Conservation (phyloP, 1,284 basidiomycete species). For the Cutaneotrichosporon cyanovorans region DNA sequence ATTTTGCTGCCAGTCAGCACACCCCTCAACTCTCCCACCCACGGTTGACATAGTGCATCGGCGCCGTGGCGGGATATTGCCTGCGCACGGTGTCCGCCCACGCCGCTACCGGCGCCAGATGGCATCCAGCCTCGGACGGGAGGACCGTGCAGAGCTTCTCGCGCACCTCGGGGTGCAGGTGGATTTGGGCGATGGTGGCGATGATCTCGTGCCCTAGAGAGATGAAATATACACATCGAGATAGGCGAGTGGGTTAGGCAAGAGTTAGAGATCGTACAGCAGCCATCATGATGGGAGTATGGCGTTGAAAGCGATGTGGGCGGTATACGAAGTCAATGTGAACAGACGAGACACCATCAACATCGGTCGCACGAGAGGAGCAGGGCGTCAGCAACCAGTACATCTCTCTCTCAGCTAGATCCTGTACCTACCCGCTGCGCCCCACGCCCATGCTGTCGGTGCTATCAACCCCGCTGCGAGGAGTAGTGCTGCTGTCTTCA, state of each 20-base stretch:
- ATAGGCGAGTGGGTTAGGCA: too few relatives aligned
- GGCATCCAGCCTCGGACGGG: constrained; percentile 56
- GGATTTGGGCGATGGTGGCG: constrained; percentile 85
- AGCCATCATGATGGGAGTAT: not conserved
- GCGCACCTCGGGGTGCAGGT: constrained; percentile 68
- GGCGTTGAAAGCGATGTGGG: not conserved
- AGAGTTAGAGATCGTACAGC: too few relatives aligned
- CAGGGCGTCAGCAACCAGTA: not conserved
- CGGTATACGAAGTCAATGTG: not conserved
- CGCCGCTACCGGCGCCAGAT: constrained; percentile 68
- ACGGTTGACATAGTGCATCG: constrained; percentile 49
- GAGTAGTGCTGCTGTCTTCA: not conserved
- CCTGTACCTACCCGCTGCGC: constrained; percentile 45
- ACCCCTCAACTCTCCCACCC: constrained; percentile 14
- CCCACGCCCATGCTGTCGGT: constrained; percentile 45
- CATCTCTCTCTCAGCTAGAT: not conserved
- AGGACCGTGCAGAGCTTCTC: constrained; percentile 62
- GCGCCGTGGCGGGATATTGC: constrained; percentile 43
- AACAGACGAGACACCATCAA: too few relatives aligned
- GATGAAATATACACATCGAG: not conserved
- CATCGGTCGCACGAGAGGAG: too few relatives aligned
- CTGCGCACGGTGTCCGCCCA: constrained; percentile 73
- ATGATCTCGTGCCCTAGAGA: constrained; percentile 76
- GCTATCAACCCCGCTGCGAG: constrained; percentile 13
- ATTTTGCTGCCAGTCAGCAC: constrained; percentile 21